Conservation (phyloP, 139 green algal species). For the Eudorina sp. region DNA sequence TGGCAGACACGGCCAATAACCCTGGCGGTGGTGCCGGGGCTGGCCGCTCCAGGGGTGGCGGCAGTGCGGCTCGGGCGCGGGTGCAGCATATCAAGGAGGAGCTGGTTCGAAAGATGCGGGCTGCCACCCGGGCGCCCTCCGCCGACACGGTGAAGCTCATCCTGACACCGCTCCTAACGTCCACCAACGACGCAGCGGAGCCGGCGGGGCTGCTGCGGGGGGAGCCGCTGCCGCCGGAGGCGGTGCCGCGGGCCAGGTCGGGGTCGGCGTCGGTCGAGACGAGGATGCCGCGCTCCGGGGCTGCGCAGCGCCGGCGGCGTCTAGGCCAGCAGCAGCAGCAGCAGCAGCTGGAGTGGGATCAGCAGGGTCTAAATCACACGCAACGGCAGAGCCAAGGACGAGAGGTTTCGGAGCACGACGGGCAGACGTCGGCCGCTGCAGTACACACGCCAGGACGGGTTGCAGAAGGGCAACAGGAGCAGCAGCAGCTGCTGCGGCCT, state of each 20-base stretch:
- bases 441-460: too few species aligned
- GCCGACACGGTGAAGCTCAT: not conserved
- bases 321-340: not conserved
- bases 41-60: not conserved
- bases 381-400: too few species aligned
- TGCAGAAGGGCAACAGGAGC: not conserved
- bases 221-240: not conserved
- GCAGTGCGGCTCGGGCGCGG: not conserved
- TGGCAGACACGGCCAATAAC: too few species aligned
- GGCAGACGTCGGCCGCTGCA: too few species aligned
- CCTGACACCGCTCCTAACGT: not conserved
- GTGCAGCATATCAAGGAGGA: not conserved
- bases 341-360: too few species aligned
- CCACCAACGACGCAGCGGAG: not conserved
- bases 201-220: not conserved
- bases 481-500: not conserved
- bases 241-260: not conserved
- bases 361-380: too few species aligned
- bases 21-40: not conserved
- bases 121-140: not conserved
- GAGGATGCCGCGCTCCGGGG: not conserved
- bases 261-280: not conserved
- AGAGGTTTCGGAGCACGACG: too few species aligned
- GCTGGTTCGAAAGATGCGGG: not conserved
- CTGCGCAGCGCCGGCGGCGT: not conserved